phyloP scores from a whole-genome alignment of 768 basidiomycete genomes.

The Suillus hirtellus region DNA sequence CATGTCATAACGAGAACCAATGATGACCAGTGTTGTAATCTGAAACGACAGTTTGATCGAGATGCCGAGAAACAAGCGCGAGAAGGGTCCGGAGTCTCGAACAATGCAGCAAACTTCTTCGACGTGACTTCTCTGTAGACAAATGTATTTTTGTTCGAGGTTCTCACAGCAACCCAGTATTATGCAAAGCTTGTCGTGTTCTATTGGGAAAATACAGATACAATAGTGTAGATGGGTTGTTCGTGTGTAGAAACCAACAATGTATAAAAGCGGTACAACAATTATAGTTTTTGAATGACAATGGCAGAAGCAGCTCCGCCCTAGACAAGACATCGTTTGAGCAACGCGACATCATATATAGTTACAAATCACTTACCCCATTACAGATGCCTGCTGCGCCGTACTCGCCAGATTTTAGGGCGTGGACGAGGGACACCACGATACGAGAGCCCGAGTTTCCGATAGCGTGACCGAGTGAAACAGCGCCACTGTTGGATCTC shows the following conservation, averaged over 20 bases:
- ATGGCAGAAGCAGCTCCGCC: conserved; percentile 93
- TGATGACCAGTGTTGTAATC: neutral
- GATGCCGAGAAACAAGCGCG: neutral
- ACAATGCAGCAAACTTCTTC: neutral
- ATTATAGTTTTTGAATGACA: conserved; percentile 83
- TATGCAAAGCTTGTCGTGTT: conserved; percentile 1
- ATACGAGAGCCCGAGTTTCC: conserved; percentile 96
- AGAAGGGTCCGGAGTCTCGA: neutral
- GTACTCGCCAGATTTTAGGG: conserved; percentile 90
- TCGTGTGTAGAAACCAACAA: conserved; percentile 16
- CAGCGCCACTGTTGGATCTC: conserved; percentile 73
- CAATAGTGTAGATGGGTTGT: conserved; percentile 15
- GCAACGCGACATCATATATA: conserved; percentile 6
- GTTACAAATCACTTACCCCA: conserved; percentile 60
- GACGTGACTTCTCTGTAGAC: neutral
- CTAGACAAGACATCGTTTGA: conserved; percentile 39
- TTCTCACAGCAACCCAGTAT: neutral
- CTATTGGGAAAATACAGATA: conserved; percentile 13
- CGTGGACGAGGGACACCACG: conserved; percentile 88
- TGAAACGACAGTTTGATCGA: neutral
- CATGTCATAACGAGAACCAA: neutral
- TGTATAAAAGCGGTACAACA: neutral
- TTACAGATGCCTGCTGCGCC: conserved; percentile 98
- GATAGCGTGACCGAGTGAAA: conserved; percentile 94
- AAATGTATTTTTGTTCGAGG: neutral